phyloP scores from a whole-genome alignment of 768 basidiomycete genomes.

The Ephemerocybe angulata region DNA sequence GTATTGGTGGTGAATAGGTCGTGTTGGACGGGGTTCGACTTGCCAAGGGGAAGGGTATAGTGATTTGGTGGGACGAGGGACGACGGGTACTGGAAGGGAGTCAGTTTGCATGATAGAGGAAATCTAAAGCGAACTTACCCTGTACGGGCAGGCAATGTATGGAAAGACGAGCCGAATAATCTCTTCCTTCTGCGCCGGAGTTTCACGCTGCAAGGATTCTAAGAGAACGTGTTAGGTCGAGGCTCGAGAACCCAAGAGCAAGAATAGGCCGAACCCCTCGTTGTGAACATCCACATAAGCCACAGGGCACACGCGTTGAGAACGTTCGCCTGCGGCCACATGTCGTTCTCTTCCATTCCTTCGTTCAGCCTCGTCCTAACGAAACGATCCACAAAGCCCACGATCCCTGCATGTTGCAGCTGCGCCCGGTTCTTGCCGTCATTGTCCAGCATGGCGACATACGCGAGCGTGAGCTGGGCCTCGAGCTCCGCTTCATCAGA shows the following conservation, averaged over 20 bases:
- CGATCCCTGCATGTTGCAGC: constrained; percentile 51
- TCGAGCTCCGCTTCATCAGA: constrained; percentile 25
- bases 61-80: constrained; percentile 60
- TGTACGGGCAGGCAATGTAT: constrained; percentile 14
- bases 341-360: constrained; percentile 27
- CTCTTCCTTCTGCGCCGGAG: constrained; percentile 20
- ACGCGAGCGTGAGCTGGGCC: constrained; percentile 23
- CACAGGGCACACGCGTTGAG: constrained; percentile 54
- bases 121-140: neutral
- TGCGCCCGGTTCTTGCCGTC: constrained; percentile 63
- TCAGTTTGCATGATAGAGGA: constrained; percentile 19
- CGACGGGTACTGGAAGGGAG: constrained; percentile 44
- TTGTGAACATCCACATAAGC: constrained; percentile 59
- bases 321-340: constrained; percentile 56
- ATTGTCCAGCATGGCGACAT: constrained; percentile 60
- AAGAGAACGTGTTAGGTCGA: neutral
- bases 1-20: constrained; percentile 6
- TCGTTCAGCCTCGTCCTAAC: constrained; percentile 46
- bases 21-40: neutral
- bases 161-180: constrained; percentile 27
- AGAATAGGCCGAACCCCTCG: neutral
- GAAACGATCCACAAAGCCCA: constrained; percentile 42
- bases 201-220: constrained; percentile 28
- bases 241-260: neutral
- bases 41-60: constrained; percentile 44